Conservation (phyloP, 371 early-diverging fungal genomes). For the Actinomortierella ambigua region DNA sequence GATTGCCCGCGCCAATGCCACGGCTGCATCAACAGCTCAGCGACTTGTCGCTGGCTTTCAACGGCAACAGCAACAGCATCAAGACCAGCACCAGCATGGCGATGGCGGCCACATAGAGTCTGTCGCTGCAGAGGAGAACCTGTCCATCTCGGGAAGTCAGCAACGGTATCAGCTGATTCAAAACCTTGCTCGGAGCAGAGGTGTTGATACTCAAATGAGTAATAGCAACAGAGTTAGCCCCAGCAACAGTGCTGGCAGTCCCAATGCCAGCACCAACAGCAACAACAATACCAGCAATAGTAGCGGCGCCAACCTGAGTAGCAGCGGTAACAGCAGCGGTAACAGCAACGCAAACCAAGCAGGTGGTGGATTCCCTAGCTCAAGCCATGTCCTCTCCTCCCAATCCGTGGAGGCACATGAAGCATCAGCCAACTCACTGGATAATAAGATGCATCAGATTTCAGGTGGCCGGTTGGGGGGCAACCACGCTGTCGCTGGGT, state of each 20-base stretch:
- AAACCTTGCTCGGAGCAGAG: conserved; percentile 62
- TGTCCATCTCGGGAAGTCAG: conserved; percentile 59
- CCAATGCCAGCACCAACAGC: conserved; percentile 12
- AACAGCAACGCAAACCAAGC: too few species aligned
- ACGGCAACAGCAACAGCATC: conserved; percentile 5
- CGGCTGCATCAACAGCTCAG: conserved; percentile 46
- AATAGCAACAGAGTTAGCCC: too few species aligned
- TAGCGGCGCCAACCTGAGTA: too few species aligned
- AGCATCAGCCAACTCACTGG: too few species aligned
- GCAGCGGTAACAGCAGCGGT: conserved; percentile 1
- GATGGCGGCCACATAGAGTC: conserved; percentile 46
- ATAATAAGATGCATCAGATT: too few species aligned
- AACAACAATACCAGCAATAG: background rate
- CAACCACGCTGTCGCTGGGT: conserved; percentile 12
- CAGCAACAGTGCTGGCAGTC: conserved; percentile 17
- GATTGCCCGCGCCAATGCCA: conserved; percentile 49
- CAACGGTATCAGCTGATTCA: conserved; percentile 76
- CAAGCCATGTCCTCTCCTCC: too few species aligned
- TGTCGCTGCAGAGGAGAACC: conserved; percentile 67
- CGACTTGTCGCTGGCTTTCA: conserved; percentile 42
- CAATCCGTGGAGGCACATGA: too few species aligned
- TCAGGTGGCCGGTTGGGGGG: too few species aligned
- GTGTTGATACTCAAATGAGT: conserved; percentile 6
- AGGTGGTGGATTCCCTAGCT: too few species aligned
- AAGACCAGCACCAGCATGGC: conserved; percentile 9